Conservation (phyloP, 768 basidiomycete species). For the Kwoniella sp. region DNA sequence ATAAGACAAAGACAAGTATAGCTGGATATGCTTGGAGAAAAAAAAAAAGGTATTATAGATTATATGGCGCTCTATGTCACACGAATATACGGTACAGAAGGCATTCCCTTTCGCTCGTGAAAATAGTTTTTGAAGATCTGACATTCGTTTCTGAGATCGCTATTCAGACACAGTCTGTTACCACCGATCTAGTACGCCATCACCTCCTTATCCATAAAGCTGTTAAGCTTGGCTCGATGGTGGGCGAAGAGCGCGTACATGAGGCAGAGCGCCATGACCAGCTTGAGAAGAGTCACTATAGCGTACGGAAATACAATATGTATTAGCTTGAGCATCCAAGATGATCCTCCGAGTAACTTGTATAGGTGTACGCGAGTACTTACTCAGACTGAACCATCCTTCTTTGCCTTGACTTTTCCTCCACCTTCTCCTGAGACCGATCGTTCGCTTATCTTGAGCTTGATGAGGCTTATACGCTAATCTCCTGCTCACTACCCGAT, state of each 20-base stretch:
- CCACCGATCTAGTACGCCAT: background rate
- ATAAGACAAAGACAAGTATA: too few species aligned
- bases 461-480: conserved; percentile 11
- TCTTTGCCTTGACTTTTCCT: background rate
- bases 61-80: too few species aligned
- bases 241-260: background rate
- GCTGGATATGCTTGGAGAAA: too few species aligned
- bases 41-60: too few species aligned
- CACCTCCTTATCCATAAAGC: background rate
- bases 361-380: too few species aligned
- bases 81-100: too few species aligned
- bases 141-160: too few species aligned
- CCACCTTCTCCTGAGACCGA: background rate
- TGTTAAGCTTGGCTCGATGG: background rate
- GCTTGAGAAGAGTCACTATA: background rate
- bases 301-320: background rate
- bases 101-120: too few species aligned
- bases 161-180: too few species aligned
- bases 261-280: conserved; percentile 2
- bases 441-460: background rate
- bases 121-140: too few species aligned
- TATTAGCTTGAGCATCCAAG: too few species aligned
- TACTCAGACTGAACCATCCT: background rate
- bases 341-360: too few species aligned
- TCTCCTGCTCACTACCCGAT: conserved; percentile 20